Evolutionary conservation across 345 rosid species (phyloP).

Genomic region (Salix caprea): DNA sequence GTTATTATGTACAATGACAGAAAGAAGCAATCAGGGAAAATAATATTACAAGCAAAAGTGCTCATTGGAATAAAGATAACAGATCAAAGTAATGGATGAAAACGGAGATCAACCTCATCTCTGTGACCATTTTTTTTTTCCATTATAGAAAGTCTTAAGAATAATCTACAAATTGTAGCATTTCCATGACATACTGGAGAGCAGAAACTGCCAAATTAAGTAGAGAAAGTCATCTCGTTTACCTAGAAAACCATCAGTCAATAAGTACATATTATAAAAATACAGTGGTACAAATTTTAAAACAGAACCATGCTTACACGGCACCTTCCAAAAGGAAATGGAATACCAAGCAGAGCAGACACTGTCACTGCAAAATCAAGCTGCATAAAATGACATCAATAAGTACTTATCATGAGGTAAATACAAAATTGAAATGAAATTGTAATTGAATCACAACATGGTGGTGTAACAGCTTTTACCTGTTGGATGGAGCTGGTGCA

Average conservation of each 20-base stretch:
- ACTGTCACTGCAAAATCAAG: constrained; percentile 92
- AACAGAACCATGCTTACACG: constrained; percentile 59
- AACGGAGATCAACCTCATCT: neutral
- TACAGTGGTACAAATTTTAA: constrained; percentile 4
- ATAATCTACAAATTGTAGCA: too few species aligned
- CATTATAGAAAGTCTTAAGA: neutral
- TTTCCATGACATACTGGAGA: neutral
- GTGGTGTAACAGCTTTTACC: constrained; percentile 37
- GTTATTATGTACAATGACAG: neutral
- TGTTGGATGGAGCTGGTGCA: constrained; percentile 73
- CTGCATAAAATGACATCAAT: constrained; percentile 41
- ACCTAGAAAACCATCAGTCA: neutral
- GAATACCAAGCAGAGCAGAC: constrained; percentile 82
- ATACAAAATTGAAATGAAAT: constrained; percentile 12
- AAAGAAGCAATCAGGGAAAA: too few species aligned
- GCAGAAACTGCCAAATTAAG: neutral
- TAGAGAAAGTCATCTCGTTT: neutral
- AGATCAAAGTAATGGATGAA: neutral
- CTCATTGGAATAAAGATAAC: neutral
- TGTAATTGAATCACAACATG: constrained; percentile 1
- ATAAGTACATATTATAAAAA: neutral
- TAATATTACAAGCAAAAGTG: neutral
- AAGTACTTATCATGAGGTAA: constrained; percentile 1
- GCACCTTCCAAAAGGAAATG: constrained; percentile 98
- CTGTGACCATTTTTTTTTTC: too few species aligned